Base-by-base conservation (phyloP, 2,329 filamentous ascomycete genomes). In the Colletotrichum sp. region DNA sequence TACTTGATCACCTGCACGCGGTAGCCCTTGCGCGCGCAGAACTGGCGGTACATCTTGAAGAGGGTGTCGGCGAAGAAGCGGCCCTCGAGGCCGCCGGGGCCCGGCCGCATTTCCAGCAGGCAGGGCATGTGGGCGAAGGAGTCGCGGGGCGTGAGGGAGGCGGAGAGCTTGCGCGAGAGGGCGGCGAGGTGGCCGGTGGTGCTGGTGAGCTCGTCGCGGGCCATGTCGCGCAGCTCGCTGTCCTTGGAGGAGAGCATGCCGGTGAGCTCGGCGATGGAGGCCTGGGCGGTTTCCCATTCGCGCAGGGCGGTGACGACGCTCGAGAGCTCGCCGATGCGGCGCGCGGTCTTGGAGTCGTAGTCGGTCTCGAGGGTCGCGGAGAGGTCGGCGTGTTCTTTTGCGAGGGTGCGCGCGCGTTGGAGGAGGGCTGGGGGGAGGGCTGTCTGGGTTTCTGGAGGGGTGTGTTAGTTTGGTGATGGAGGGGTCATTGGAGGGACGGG, bases 51-150 rank as follows among this genome's bases (percentile, higher is more conserved):
- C 97, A 99, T 99, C 79, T 93, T 92, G 80, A 98, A 92, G 8
- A 99, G 86, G 69, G 97, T 93, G 71, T 95, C 94, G 15, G 96
- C 95, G 80, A 99, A 99, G 77, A 98, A 92, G 1, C 95, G 93
- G 4, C 96, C 96, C 86, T 99, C 97, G 73, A 95, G 93, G 3
- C 97, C 97, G 49, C 97, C 97, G 0, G 96, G 96, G 0, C 97
- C 97, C 0, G 97, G 97, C 1, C 96, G 92, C 76, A 99, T 94
- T 86, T 99, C 97, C 57, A 99, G 86, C 78, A 99, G 90, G 84
- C 96, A 99, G 69, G 96, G 95, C 79, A 99, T 90, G 77, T 95
- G 91, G 36, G 95, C 95, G 83, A 98, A 99, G 4, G 96, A 95
- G 83, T 99, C 96, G 55, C 92, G 92, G 1, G 97, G 97, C 19